phyloP scores from a whole-genome alignment of 352 stramenopile species.

The Phytopythium ostracodes region DNA sequence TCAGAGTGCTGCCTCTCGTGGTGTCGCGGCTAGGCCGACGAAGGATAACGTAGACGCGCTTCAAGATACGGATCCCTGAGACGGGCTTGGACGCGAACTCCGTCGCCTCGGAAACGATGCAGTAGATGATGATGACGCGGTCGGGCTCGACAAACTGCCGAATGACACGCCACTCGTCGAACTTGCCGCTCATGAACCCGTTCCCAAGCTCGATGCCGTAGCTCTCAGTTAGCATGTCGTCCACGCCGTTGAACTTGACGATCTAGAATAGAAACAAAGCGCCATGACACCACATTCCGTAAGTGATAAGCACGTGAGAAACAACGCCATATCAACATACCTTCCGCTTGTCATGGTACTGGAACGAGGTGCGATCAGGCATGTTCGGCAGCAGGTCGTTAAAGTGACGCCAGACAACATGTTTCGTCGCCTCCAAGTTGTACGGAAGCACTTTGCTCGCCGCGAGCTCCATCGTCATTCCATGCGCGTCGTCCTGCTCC shows the following conservation, averaged over 20 bases:
- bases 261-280: too few species aligned
- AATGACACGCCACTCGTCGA: conserved; percentile 5
- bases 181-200: neutral
- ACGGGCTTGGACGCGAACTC: conserved; percentile 1
- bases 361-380: conserved; percentile 11
- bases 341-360: conserved; percentile 45
- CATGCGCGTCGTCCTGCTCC: conserved; percentile 6
- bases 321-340: conserved; percentile 31
- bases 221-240: neutral
- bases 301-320: conserved; percentile 14
- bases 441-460: conserved; percentile 24
- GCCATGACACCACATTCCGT: neutral
- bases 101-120: neutral
- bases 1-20: neutral
- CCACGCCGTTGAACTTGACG: neutral
- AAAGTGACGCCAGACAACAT: conserved; percentile 22
- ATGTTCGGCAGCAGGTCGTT: neutral
- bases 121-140: conserved; percentile 2
- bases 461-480: conserved; percentile 20
- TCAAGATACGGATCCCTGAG: neutral
- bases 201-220: neutral
- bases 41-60: conserved; percentile 3
- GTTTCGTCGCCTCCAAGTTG: conserved; percentile 11
- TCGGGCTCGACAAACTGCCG: neutral
- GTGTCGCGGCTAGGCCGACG: neutral